phyloP scores from a whole-genome alignment of 768 basidiomycete species.

The Amanita molliuscula region DNA sequence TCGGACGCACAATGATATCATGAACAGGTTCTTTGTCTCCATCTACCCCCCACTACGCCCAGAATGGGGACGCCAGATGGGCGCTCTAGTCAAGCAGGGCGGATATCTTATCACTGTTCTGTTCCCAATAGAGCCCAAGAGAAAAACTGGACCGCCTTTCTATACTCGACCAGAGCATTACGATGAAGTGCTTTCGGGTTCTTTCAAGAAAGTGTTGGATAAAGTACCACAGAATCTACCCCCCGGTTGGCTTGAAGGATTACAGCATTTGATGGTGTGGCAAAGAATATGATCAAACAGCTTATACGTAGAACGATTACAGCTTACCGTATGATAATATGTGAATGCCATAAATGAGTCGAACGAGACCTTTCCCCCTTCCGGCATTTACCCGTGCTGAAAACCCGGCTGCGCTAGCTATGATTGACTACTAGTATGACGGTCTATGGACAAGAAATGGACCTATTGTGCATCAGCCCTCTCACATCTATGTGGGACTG shows the following conservation, averaged over 20 bases:
- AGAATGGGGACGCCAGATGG: conserved; percentile 51
- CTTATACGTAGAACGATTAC: neutral
- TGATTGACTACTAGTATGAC: no score
- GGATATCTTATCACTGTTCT: conserved; percentile 55
- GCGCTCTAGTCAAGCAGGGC: conserved; percentile 43
- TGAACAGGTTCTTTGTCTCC: conserved; percentile 60
- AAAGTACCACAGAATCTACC: conserved; percentile 34
- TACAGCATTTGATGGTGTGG: conserved; percentile 48
- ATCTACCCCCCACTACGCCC: conserved; percentile 42
- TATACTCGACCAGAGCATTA: conserved; percentile 50
- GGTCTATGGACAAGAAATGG: no score
- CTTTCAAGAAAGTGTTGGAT: conserved; percentile 46
- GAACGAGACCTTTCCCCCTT: no score
- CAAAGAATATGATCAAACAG: conserved; percentile 17
- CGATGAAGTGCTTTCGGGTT: conserved; percentile 31
- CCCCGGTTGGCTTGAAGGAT: conserved; percentile 28
- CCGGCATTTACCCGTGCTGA: no score
- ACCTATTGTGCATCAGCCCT: no score
- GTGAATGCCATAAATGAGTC: no score
- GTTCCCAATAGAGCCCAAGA: conserved; percentile 41
- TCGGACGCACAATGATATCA: no score
- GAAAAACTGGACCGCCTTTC: conserved; percentile 49
- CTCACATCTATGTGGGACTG: no score
- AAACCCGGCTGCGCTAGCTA: no score
- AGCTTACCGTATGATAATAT: no score